phyloP scores from a whole-genome alignment of 169 alveolate genomes.

The Eimeria brunetti region DNA sequence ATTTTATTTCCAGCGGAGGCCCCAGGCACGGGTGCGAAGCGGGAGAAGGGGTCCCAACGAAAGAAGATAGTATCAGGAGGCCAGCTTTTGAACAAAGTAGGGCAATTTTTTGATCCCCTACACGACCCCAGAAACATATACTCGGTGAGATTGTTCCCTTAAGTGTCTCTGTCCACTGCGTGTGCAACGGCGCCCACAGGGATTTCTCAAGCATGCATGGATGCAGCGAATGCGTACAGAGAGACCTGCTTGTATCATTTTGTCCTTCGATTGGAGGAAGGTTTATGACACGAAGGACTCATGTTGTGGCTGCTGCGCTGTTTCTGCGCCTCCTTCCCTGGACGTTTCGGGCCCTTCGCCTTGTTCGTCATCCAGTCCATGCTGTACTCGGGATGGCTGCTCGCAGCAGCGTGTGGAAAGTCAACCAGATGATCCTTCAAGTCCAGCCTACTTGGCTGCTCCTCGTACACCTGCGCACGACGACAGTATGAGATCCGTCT shows the following conservation, averaged over 20 bases:
- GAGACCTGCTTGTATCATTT: slow-evolving; percentile 67
- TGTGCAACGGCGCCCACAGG: slow-evolving; percentile 34
- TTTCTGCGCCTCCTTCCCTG: slow-evolving; percentile 1
- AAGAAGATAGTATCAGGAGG: slow-evolving; percentile 39
- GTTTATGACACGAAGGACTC: slow-evolving; percentile 7
- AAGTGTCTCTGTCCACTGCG: not conserved
- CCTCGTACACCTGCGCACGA: slow-evolving; percentile 14
- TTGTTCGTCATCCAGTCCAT: slow-evolving; percentile 8
- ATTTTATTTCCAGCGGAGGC: slow-evolving; percentile 57
- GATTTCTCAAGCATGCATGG: slow-evolving; percentile 76
- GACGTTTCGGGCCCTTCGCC: not conserved
- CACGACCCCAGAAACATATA: not conserved
- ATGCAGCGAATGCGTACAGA: slow-evolving; percentile 74
- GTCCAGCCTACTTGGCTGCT: not conserved
- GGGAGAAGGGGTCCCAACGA: slow-evolving; percentile 67
- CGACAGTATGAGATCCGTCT: slow-evolving; percentile 7
- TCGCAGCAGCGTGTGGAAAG: not conserved
- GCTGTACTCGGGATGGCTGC: slow-evolving; percentile 50
- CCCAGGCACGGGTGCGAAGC: slow-evolving; percentile 44
- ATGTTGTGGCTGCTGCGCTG: slow-evolving; percentile 54
- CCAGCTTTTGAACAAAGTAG: slow-evolving; percentile 65
- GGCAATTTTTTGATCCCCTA: not conserved
- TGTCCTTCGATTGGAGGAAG: slow-evolving; percentile 78
- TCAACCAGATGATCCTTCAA: not conserved
- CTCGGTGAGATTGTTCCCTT: not conserved